A percentile compares a stretch with the other conserved stretches of the same genome.
These are phyloP conservation scores for Kodamaea suecica DNA, from an alignment of 1,139 yeast genomes.

Conservation along the genomic window DNA sequence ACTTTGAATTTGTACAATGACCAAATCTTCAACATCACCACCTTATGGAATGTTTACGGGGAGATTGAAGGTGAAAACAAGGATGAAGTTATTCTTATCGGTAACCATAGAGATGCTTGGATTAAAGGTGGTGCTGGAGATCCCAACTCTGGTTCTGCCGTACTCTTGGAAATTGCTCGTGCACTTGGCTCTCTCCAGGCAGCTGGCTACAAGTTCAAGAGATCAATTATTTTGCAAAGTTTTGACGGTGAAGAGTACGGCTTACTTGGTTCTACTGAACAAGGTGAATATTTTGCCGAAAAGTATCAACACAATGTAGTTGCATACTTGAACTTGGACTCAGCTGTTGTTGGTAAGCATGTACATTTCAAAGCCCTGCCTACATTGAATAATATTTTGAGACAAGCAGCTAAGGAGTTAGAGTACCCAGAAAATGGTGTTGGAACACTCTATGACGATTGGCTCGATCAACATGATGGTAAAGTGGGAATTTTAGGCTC, in stretches of 20 bases:
- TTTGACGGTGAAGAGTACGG: constrained; percentile 52
- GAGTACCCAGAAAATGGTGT: constrained; percentile 46
- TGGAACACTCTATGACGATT: constrained; percentile 58
- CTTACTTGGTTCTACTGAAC: constrained; percentile 46
- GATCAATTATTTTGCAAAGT: constrained; percentile 40
- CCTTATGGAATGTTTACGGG: constrained; percentile 46
- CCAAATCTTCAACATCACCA: constrained; percentile 42
- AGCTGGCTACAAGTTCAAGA: constrained; percentile 39
- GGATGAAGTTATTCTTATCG: constrained; percentile 42
- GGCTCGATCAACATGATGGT: constrained; percentile 38
- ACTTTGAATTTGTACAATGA: constrained; percentile 43
- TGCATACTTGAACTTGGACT: constrained; percentile 45
- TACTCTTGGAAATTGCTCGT: constrained; percentile 42
- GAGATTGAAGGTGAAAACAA: constrained; percentile 40
- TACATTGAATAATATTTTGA: constrained; percentile 31
- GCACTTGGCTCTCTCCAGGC: constrained; percentile 46
- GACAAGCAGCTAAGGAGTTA: constrained; percentile 31
- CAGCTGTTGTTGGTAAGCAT: constrained; percentile 35
- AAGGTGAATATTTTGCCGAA: constrained; percentile 41
- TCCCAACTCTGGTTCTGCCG: constrained; percentile 47
- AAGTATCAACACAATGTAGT: constrained; percentile 37
- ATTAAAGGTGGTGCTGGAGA: constrained; percentile 55
- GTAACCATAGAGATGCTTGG: constrained; percentile 52
- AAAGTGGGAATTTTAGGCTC: constrained; percentile 38
- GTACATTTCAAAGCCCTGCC: constrained; percentile 40